Percentiles rank a stretch among this genome's conserved stretches.
Conservation (phyloP, 805 yeast genomes). For the Candida koratica region DNA sequence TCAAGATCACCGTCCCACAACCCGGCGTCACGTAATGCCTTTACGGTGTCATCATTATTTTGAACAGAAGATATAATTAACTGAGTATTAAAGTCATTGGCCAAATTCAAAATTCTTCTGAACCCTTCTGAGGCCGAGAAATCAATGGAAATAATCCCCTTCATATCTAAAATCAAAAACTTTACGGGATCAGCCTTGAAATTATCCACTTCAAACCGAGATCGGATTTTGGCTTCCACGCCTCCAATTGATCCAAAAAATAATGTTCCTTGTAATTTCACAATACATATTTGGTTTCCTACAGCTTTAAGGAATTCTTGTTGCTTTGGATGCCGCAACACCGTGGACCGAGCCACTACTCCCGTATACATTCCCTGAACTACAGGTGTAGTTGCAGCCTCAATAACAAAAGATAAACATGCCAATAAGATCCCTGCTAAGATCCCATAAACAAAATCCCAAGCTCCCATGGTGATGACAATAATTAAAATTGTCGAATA, state of each 20-base stretch:
- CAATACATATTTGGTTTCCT: slow-evolving; percentile 84
- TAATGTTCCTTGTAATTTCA: slow-evolving; percentile 81
- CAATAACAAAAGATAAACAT: slow-evolving; percentile 91
- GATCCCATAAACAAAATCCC: slow-evolving; percentile 93
- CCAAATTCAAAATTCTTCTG: slow-evolving; percentile 74
- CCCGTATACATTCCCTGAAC: slow-evolving; percentile 83
- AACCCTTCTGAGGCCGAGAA: slow-evolving; percentile 96
- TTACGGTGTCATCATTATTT: slow-evolving; percentile 61
- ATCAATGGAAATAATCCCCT: slow-evolving; percentile 76
- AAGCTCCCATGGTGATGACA: slow-evolving; percentile 91
- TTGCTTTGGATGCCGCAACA: slow-evolving; percentile 84
- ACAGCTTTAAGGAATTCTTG: slow-evolving; percentile 79
- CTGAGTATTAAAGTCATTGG: slow-evolving; percentile 64
- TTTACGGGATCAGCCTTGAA: slow-evolving; percentile 61
- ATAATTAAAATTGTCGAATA: slow-evolving; percentile 80
- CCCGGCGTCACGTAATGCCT: slow-evolving; percentile 79
- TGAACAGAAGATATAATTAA: slow-evolving; percentile 75
- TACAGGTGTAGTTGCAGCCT: slow-evolving; percentile 80
- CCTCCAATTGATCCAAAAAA: slow-evolving; percentile 96
- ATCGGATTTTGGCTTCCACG: slow-evolving; percentile 71
- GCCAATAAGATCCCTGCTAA: slow-evolving; percentile 87
- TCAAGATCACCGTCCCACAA: slow-evolving; percentile 51
- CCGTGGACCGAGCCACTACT: slow-evolving; percentile 84
- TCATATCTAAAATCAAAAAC: slow-evolving; percentile 80
- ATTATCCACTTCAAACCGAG: slow-evolving; percentile 52